Percentiles rank a stretch among this genome's conserved stretches.
Conservation (phyloP, 306 rosid species). For the Herpetospermum pedunculosum region DNA sequence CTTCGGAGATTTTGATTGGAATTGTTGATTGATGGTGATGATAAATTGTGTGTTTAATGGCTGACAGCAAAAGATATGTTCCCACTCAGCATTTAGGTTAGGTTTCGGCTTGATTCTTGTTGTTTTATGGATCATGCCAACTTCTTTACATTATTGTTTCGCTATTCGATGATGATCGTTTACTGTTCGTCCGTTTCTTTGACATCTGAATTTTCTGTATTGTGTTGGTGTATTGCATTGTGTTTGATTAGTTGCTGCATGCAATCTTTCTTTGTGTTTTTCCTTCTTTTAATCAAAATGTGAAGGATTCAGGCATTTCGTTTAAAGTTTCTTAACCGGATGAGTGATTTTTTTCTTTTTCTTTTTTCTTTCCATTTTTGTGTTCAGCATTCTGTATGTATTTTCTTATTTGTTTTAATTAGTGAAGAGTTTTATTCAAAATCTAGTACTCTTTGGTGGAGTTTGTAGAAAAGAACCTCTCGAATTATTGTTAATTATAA, state of each 20-base stretch:
- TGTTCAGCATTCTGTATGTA: neutral
- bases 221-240: neutral
- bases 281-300: neutral
- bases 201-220: neutral
- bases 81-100: conserved; percentile 36
- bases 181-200: neutral
- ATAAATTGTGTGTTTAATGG: conserved; percentile 17
- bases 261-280: neutral
- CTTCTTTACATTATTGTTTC: neutral
- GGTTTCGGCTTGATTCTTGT: neutral
- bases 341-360: neutral
- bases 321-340: conserved; percentile 20
- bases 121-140: neutral
- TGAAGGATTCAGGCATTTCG: neutral
- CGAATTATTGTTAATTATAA: neutral
- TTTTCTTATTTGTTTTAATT: neutral
- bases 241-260: neutral
- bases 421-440: neutral
- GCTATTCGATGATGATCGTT: neutral
- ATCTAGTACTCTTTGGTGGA: neutral
- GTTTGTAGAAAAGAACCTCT: neutral
- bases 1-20: neutral
- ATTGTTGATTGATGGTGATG: neutral
- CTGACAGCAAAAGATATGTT: conserved; percentile 28
- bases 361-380: neutral